Percentiles rank a stretch among this genome's conserved stretches.
Conservation (phyloP, 306 rosid genomes). For the Vachellia collinsii region DNA sequence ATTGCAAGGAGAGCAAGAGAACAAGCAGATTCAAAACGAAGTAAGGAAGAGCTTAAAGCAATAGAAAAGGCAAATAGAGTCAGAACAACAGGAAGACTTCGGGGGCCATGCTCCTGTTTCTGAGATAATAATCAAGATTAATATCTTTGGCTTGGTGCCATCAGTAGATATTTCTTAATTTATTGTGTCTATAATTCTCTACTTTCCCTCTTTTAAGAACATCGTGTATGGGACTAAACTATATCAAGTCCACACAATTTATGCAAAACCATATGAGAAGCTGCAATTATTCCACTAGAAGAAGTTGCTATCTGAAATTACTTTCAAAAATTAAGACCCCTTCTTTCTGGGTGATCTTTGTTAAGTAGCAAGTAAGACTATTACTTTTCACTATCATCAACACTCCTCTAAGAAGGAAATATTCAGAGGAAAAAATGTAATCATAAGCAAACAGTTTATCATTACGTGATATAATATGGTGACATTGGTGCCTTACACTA, state of each 20-base stretch:
- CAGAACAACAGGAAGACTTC: constrained; percentile 63
- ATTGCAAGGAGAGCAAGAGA: constrained; percentile 61
- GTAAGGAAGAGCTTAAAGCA: constrained; percentile 49
- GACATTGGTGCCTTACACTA: background rate
- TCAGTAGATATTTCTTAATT: constrained; percentile 28
- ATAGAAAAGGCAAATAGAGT: constrained; percentile 59
- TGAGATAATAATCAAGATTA: constrained; percentile 39
- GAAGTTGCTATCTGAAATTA: background rate
- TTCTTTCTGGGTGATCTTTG: background rate
- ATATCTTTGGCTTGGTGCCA: constrained; percentile 3
- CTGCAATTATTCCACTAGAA: background rate
- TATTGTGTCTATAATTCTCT: constrained; percentile 19
- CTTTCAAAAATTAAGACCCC: background rate
- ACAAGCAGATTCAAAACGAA: constrained; percentile 49
- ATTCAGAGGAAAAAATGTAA: background rate
- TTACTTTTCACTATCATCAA: background rate
- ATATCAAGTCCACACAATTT: background rate
- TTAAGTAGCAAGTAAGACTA: background rate
- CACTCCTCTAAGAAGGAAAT: background rate
- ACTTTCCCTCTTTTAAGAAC: background rate
- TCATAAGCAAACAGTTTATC: background rate
- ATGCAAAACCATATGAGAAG: background rate
- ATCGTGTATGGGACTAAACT: background rate
- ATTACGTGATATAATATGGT: background rate
- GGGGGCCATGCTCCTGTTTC: constrained; percentile 59